These are phyloP conservation scores for Urostyla sp. DNA, from an alignment of 73 alveolate genomes.

Conservation along the genomic window DNA sequence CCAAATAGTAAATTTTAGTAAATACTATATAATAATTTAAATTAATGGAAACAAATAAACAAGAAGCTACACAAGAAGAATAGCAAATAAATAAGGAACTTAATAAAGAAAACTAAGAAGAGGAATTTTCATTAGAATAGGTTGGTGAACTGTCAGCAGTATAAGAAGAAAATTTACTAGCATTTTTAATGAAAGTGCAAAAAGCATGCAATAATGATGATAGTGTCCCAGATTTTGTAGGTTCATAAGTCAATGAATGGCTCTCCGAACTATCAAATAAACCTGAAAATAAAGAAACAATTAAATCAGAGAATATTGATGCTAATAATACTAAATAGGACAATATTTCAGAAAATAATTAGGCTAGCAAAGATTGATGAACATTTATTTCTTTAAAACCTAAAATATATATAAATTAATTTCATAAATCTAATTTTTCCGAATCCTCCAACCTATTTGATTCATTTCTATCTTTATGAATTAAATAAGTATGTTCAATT, in stretches of 20 bases:
- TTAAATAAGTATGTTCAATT: slow-evolving; percentile 36
- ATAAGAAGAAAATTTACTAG: slow-evolving; percentile 28
- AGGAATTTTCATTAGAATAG: not conserved
- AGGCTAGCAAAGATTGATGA: not conserved
- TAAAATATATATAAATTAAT: not conserved
- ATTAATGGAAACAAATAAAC: not conserved
- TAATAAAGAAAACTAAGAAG: slow-evolving; percentile 5
- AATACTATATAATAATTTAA: not conserved
- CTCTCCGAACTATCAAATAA: slow-evolving; percentile 11
- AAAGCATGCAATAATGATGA: slow-evolving; percentile 28
- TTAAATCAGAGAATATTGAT: not conserved
- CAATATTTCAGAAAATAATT: not conserved
- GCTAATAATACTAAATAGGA: not conserved
- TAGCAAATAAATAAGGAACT: not conserved
- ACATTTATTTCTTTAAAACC: not conserved
- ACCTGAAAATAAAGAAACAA: not conserved
- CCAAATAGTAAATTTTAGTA: not conserved
- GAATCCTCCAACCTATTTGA: not conserved
- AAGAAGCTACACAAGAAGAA: not conserved
- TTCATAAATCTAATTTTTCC: not conserved
- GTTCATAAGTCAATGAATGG: slow-evolving; percentile 39
- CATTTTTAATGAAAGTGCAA: slow-evolving; percentile 24
- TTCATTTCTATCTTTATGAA: not conserved
- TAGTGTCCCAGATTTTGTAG: slow-evolving; percentile 42
- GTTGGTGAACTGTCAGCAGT: slow-evolving; percentile 11